These are phyloP conservation scores for Phyllosticta paracitricarpa DNA, from an alignment of 2,329 filamentous ascomycete genomes.

Conservation along the genomic window DNA sequence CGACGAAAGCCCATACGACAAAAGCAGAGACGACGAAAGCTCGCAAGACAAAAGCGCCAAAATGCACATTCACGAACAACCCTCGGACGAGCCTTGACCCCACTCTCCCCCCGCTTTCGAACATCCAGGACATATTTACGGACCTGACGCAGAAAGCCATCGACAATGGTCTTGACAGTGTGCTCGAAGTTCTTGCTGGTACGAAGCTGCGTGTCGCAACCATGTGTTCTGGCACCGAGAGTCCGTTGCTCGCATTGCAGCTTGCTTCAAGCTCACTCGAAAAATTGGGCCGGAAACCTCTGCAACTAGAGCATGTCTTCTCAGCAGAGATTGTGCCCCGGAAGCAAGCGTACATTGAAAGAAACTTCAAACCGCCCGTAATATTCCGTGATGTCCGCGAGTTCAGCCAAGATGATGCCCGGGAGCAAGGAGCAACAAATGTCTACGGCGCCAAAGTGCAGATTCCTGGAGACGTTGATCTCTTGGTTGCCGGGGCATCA, in stretches of 20 bases:
- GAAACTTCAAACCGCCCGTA: conserved; percentile 33
- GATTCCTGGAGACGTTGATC: conserved; percentile 50
- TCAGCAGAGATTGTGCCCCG: conserved; percentile 37
- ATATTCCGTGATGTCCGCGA: conserved; percentile 38
- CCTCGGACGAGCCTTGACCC: conserved; percentile 17
- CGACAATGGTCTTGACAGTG: conserved; percentile 22
- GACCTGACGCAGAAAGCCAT: conserved; percentile 35
- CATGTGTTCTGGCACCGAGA: conserved; percentile 71
- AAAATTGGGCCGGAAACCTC: conserved; percentile 7
- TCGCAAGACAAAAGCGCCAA: no score
- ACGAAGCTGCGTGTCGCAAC: conserved; percentile 50
- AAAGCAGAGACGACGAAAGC: no score
- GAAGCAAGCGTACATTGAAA: conserved; percentile 39
- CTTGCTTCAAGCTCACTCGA: conserved; percentile 35
- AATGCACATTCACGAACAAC: not conserved
- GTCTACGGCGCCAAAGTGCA: conserved; percentile 51
- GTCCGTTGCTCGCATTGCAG: conserved; percentile 56
- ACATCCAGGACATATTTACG: conserved; percentile 40
- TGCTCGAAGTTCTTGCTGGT: conserved; percentile 25
- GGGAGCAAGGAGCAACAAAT: conserved; percentile 41
- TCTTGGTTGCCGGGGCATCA: conserved; percentile 63
- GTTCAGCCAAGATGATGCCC: conserved; percentile 37
- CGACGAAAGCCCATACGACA: no score
- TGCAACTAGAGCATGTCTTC: conserved; percentile 31
- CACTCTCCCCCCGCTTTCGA: conserved; percentile 36